Evolutionary conservation across 495 filamentous ascomycete species (phyloP).

Genomic region (Cairneyella variabilis): DNA sequence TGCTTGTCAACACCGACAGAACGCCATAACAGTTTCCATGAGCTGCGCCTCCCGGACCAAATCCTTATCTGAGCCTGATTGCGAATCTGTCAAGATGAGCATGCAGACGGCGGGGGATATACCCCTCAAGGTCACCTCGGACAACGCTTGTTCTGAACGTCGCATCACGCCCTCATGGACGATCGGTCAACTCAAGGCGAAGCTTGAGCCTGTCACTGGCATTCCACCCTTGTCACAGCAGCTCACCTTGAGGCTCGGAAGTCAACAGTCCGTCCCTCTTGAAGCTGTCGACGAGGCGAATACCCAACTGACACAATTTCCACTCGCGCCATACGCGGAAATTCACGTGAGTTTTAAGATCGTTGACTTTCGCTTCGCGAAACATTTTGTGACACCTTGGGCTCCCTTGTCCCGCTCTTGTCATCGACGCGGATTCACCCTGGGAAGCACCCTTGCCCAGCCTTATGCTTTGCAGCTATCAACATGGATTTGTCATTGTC

Average conservation of each 20-base stretch:
- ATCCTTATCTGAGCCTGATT: not conserved
- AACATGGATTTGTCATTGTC: not conserved
- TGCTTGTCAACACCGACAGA: too few relatives aligned
- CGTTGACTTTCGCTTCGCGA: slow-evolving; percentile 16
- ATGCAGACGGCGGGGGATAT: slow-evolving; percentile 69
- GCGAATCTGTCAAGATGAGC: slow-evolving; percentile 27
- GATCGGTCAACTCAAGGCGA: slow-evolving; percentile 77
- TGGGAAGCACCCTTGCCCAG: not conserved
- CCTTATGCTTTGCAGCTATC: not conserved
- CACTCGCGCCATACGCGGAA: slow-evolving; percentile 68
- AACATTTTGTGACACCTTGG: slow-evolving; percentile 15
- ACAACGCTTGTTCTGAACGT: slow-evolving; percentile 73
- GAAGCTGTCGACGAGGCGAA: slow-evolving; percentile 66
- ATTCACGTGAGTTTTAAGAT: slow-evolving; percentile 58
- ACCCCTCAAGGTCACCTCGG: slow-evolving; percentile 76
- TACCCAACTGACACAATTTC: slow-evolving; percentile 56
- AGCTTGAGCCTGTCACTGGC: slow-evolving; percentile 91
- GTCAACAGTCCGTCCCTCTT: slow-evolving; percentile 50
- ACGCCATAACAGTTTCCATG: too few relatives aligned
- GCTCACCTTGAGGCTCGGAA: slow-evolving; percentile 59
- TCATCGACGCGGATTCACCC: not conserved
- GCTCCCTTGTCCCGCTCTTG: not conserved
- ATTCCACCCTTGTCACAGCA: slow-evolving; percentile 78
- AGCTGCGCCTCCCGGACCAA: too few relatives aligned
- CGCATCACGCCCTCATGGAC: slow-evolving; percentile 92